A percentile compares a stretch with the other conserved stretches of the same genome.
Evolutionary conservation across 495 filamentous ascomycete species (phyloP).

Genomic region (Talaromyces adpressus): DNA sequence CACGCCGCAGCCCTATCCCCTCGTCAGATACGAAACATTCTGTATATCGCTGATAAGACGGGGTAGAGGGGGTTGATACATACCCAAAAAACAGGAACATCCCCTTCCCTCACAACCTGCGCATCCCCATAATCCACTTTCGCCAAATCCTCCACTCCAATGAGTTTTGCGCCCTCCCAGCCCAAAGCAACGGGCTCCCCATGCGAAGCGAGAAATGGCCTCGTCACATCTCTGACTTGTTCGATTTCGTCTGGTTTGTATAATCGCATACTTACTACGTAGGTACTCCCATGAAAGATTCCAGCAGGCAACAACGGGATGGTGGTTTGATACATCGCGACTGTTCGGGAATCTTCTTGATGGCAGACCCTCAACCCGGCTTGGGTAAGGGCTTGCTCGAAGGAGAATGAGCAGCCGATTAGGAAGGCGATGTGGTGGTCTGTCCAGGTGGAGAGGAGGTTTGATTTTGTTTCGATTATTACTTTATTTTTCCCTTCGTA

Average conservation of each 20-base stretch:
- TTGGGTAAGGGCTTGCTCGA: conserved; percentile 39
- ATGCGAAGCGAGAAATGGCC: conserved; percentile 39
- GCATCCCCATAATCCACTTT: conserved; percentile 39
- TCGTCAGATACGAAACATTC: too few species aligned
- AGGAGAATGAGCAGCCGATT: conserved; percentile 52
- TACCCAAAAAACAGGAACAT: conserved; percentile 47
- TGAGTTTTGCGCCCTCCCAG: conserved; percentile 38
- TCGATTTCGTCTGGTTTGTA: conserved; percentile 30
- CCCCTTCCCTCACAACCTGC: conserved; percentile 25
- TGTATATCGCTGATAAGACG: too few species aligned
- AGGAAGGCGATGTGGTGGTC: conserved; percentile 47
- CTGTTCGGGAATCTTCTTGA: conserved; percentile 24
- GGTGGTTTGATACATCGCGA: conserved; percentile 48
- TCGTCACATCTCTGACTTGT: conserved; percentile 39
- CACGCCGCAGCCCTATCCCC: conserved; percentile 43
- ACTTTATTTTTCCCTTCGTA: neutral
- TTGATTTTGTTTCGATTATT: conserved; percentile 20
- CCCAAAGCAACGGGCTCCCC: conserved; percentile 56
- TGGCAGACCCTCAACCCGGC: conserved; percentile 32
- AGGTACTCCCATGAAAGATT: conserved; percentile 39
- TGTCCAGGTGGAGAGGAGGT: conserved; percentile 41
- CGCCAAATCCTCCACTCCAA: conserved; percentile 41
- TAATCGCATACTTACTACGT: conserved; percentile 44
- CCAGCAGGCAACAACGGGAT: conserved; percentile 43
- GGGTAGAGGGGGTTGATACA: neutral